Evolutionary conservation across 768 basidiomycete genomes (phyloP).

Genomic region (Royoungia palumana): DNA sequence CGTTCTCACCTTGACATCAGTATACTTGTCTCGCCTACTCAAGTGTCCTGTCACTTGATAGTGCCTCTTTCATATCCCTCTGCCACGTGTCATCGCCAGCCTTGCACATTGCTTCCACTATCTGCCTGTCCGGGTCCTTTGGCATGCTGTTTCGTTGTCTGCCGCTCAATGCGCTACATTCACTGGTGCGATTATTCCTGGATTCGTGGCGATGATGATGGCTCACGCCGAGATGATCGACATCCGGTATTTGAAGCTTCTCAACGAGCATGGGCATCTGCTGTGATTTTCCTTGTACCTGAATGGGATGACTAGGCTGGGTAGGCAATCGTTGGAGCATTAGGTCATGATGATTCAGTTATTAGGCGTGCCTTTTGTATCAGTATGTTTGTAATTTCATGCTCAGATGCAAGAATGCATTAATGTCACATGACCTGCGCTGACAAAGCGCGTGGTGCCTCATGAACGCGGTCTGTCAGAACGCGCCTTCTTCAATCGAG

Average conservation of each 20-base stretch:
- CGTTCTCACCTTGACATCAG: neutral
- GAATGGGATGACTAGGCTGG: slow-evolving; percentile 68
- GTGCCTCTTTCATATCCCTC: slow-evolving; percentile 47
- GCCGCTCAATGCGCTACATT: slow-evolving; percentile 45
- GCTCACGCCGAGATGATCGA: slow-evolving; percentile 66
- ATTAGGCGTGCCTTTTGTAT: slow-evolving; percentile 76
- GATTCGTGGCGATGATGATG: slow-evolving; percentile 52
- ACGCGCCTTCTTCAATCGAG: too few species aligned
- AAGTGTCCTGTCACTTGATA: slow-evolving; percentile 17
- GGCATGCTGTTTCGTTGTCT: slow-evolving; percentile 39
- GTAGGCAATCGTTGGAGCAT: slow-evolving; percentile 46
- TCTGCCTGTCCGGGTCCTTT: slow-evolving; percentile 44
- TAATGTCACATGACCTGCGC: slow-evolving; percentile 8
- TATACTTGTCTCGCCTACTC: neutral
- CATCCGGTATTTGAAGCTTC: slow-evolving; percentile 49
- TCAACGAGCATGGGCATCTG: slow-evolving; percentile 37
- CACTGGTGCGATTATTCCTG: slow-evolving; percentile 43
- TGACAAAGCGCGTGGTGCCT: slow-evolving; percentile 11
- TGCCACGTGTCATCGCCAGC: slow-evolving; percentile 42
- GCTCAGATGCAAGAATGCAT: too few species aligned
- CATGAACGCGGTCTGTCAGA: too few species aligned
- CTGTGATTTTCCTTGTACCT: slow-evolving; percentile 60
- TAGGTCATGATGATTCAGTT: slow-evolving; percentile 42
- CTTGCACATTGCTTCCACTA: slow-evolving; percentile 40
- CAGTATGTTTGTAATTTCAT: slow-evolving; percentile 42